These are phyloP conservation scores for Candida coleopterorum DNA, from an alignment of 805 yeast species.

Conservation along the genomic window DNA sequence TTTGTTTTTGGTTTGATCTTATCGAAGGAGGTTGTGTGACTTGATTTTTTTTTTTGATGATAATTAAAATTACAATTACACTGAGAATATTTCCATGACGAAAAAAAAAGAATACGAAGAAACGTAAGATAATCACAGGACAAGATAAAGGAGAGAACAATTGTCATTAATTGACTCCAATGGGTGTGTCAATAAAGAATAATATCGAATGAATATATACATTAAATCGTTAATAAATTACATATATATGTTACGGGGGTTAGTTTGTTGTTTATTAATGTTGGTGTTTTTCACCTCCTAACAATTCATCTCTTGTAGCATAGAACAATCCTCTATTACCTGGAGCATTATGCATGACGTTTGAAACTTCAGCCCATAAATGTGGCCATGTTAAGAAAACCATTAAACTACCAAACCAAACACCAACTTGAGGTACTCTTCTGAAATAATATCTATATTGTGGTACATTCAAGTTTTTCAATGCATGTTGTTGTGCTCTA, in stretches of 20 bases:
- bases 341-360: slow-evolving; percentile 25
- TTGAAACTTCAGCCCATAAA: slow-evolving; percentile 17
- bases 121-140: too few species aligned
- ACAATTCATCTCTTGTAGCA: slow-evolving; percentile 2
- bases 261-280: neutral
- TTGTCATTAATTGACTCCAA: too few species aligned
- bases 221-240: neutral
- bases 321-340: slow-evolving; percentile 14
- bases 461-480: slow-evolving; percentile 9
- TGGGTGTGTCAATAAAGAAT: too few species aligned
- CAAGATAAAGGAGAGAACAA: too few species aligned
- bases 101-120: too few species aligned
- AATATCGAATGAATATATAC: too few species aligned
- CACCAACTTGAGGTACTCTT: slow-evolving; percentile 25
- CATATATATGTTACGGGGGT: neutral
- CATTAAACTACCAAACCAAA: slow-evolving; percentile 29
- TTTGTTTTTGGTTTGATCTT: neutral
- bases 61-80: too few species aligned
- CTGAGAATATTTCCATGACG: too few species aligned
- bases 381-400: slow-evolving; percentile 37
- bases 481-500: slow-evolving; percentile 4
- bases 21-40: neutral
- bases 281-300: neutral
- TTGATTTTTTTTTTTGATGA: too few species aligned
- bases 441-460: slow-evolving; percentile 21